Evolutionary conservation across 2,329 filamentous ascomycete genomes (phyloP).

Genomic region (Fusarium multiceps): DNA sequence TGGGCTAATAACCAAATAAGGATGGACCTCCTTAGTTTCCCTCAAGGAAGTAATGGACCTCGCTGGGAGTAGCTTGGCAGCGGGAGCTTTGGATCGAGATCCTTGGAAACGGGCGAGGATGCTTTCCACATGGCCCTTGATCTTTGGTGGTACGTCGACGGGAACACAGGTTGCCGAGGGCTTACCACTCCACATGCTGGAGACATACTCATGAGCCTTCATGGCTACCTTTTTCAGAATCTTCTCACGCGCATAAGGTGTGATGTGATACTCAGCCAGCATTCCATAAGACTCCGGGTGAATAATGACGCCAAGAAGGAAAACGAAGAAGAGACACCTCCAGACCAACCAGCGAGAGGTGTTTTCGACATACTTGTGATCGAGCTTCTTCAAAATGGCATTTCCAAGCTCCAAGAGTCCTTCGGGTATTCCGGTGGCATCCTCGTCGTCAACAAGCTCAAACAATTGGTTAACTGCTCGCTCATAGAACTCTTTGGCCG

Average conservation of each 20-base stretch:
- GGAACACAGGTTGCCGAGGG: constrained; percentile 64
- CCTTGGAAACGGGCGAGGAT: constrained; percentile 74
- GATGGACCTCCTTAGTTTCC: constrained; percentile 82
- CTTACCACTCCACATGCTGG: constrained; percentile 79
- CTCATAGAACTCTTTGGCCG: constrained; percentile 89
- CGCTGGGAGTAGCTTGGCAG: constrained; percentile 73
- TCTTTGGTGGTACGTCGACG: constrained; percentile 66
- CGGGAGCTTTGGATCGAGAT: constrained; percentile 59
- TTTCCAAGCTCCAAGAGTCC: constrained; percentile 86
- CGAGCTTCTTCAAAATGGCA: constrained; percentile 82
- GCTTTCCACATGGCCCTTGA: constrained; percentile 76
- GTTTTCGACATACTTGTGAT: constrained; percentile 75
- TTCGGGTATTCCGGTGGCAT: constrained; percentile 85
- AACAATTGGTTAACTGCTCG: constrained; percentile 84
- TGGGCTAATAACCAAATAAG: constrained; percentile 82
- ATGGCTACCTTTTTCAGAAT: constrained; percentile 83
- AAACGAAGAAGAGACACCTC: constrained; percentile 92
- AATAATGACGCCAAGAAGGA: constrained; percentile 83
- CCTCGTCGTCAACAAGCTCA: constrained; percentile 85
- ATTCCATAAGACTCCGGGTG: constrained; percentile 85
- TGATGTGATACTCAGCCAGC: constrained; percentile 92
- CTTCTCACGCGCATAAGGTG: constrained; percentile 87
- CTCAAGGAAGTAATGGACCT: constrained; percentile 77
- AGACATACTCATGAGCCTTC: constrained; percentile 81
- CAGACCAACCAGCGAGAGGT: constrained; percentile 87